Base-by-base conservation (phyloP, 2,329 filamentous ascomycete genomes). In the Botrytis pseudocinerea region DNA sequence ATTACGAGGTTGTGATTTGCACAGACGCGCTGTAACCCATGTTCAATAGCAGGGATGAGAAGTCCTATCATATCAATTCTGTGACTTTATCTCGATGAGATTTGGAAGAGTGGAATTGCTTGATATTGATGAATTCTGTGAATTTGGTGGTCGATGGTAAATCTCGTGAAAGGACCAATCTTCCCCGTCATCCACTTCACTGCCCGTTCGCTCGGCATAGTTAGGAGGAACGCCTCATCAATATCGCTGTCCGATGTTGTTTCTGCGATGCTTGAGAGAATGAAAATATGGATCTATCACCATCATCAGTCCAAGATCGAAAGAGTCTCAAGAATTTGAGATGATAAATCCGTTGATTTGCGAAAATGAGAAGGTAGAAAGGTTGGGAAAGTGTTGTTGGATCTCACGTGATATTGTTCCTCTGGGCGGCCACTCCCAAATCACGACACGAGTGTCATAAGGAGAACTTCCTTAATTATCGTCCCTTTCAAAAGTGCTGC, bases 1-100 rank as follows among this genome's bases (percentile, higher is more conserved):
- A 69, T 42, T 57, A 57, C 35, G 51, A 69, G 38, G 22, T 44
- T 69, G 35, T 57, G 25, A 32, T 42, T 54, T 57, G 65, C 65
- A 57, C 65, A 68, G 65, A 68, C 65, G 65, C n/a, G 48, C 8
- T 16, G 35, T 20, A 12, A 51, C 16, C 64, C 64, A 28, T 57
- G 64, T 57, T 68, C 35, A 32, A 4, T 6, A 25, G 10, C 65
- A 68, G 48, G 48, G 65, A n/a, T 42, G 7, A 66, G 44, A 68
- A 57, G 18, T 28, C 16, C 10, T 18, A 57, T 54, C 46, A 54
- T 18, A 57, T 40, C 46, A 54, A 20, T n/a, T 10, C 25, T 25
- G 28, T 35, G 42, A 35, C 22, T 65, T 5, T 46, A n/a, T 20
- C 25, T 28, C 16, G 61, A 44, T n/a, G n/a, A 63, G 40, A 20